Conservation (phyloP, 768 basidiomycete genomes). For the Serendipita sp. region DNA sequence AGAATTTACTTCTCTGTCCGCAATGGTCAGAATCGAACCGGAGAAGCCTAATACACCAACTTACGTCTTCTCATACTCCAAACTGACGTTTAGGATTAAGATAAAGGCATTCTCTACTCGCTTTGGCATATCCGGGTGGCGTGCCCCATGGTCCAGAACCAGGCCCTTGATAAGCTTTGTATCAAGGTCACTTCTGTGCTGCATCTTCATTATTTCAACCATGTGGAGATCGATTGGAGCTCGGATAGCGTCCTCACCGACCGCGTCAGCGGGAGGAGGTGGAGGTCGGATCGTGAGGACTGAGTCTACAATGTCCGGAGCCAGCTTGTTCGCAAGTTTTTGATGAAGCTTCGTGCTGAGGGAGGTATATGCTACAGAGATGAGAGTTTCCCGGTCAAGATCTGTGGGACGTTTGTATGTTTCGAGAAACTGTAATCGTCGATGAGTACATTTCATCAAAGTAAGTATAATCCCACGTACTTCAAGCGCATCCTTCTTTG, state of each 20-base stretch:
- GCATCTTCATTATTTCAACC: constrained; percentile 99
- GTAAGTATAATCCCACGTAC: constrained; percentile 32
- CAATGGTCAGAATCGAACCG: neutral
- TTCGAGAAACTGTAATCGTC: constrained; percentile 66
- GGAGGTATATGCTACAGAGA: constrained; percentile 89
- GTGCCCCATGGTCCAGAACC: constrained; percentile 90
- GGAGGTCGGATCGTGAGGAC: constrained; percentile 73
- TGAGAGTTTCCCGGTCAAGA: constrained; percentile 78
- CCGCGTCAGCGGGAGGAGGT: constrained; percentile 28
- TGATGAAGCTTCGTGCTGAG: constrained; percentile 83
- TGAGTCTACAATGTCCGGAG: constrained; percentile 89
- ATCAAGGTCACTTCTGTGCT: constrained; percentile 93
- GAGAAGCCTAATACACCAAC: constrained; percentile 19
- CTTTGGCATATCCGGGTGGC: constrained; percentile 99
- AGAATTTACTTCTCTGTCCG: constrained; percentile 86
- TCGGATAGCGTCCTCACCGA: constrained; percentile 54
- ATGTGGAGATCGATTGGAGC: constrained; percentile 97
- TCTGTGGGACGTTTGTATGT: constrained; percentile 63
- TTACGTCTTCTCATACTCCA: constrained; percentile 99
- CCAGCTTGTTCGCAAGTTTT: constrained; percentile 68
- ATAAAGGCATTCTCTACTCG: constrained; percentile 92
- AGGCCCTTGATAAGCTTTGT: constrained; percentile 90
- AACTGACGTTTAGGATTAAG: constrained; percentile 87
- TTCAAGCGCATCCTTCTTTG: constrained; percentile 84
- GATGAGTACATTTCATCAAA: neutral